Percentiles rank a stretch among this genome's conserved stretches.
Evolutionary conservation across 2,329 filamentous ascomycete genomes (phyloP).

Genomic region (Truncatella angustata): DNA sequence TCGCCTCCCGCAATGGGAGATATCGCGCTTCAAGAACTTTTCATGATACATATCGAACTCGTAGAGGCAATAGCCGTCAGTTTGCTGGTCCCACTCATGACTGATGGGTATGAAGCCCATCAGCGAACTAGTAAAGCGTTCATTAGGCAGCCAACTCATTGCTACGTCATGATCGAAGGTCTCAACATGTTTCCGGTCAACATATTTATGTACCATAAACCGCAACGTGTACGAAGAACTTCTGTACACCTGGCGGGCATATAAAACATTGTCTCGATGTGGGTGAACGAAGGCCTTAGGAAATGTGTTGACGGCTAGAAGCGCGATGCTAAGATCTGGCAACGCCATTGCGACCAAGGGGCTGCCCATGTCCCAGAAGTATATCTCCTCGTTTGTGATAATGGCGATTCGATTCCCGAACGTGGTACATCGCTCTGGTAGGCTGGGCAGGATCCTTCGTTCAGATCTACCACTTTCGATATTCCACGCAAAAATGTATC

Average conservation of each 20-base stretch:
- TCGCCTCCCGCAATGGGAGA: not conserved
- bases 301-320: not conserved
- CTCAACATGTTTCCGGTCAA: not conserved
- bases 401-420: not conserved
- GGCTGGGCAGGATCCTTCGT: not conserved
- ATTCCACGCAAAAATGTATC: slow-evolving; percentile 4
- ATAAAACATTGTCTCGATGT: not conserved
- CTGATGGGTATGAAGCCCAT: not conserved
- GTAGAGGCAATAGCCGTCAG: not conserved
- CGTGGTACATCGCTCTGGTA: not conserved
- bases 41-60: slow-evolving; percentile 1
- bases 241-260: not conserved
- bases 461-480: not conserved
- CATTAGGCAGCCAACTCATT: not conserved
- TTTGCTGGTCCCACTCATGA: not conserved
- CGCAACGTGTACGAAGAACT: not conserved
- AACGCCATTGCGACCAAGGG: not conserved
- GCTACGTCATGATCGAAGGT: not conserved
- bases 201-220: not conserved
- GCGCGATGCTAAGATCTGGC: not conserved
- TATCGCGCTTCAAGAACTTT: not conserved
- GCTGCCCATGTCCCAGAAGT: not conserved
- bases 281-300: slow-evolving; percentile 1
- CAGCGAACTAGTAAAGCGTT: not conserved
- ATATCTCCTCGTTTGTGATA: not conserved